A percentile compares a stretch with the other conserved stretches of the same genome.
Evolutionary conservation across 192 early-diverging fungal species (phyloP).

Genomic region (Gorgonomyces haynaldii): DNA sequence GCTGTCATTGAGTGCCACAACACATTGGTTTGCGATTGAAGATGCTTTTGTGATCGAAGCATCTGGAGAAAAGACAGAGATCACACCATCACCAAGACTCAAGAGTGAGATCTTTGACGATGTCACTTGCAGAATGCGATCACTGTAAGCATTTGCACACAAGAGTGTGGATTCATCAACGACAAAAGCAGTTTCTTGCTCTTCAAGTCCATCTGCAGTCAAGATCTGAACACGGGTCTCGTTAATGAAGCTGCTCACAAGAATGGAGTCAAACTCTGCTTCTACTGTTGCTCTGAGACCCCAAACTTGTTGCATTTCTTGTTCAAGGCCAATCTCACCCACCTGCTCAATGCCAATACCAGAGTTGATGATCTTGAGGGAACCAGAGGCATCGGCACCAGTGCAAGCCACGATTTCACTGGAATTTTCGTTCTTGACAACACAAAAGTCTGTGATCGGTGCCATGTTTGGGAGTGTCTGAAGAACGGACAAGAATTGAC

Average conservation of each 20-base stretch:
- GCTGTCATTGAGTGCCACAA: too few relatives aligned
- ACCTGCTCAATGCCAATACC: conserved; percentile 75
- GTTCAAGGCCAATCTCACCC: conserved; percentile 33
- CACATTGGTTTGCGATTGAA: too few relatives aligned
- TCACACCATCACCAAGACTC: conserved; percentile 13
- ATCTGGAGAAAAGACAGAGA: conserved; percentile 9
- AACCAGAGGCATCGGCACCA: conserved; percentile 61
- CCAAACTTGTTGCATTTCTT: conserved; percentile 68
- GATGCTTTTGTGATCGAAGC: too few relatives aligned
- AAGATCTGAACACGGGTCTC: conserved; percentile 49
- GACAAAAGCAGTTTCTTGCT: conserved; percentile 14
- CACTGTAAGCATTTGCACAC: conserved; percentile 28
- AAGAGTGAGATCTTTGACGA: conserved; percentile 8
- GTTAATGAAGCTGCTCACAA: conserved; percentile 20
- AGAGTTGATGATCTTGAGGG: conserved; percentile 71
- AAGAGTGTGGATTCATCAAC: conserved; percentile 28
- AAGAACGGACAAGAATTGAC: conserved; percentile 37
- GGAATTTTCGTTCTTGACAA: conserved; percentile 51
- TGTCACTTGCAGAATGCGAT: conserved; percentile 51
- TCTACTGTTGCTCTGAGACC: conserved; percentile 38
- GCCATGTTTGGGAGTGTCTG: conserved; percentile 62
- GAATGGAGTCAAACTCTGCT: conserved; percentile 25
- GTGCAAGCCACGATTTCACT: conserved; percentile 78
- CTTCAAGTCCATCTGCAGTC: conserved; percentile 36
- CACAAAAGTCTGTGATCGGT: conserved; percentile 75